A percentile compares a stretch with the other conserved stretches of the same genome.
phyloP scores from a whole-genome alignment of 768 basidiomycete genomes.

The Crucibulum laeve region DNA sequence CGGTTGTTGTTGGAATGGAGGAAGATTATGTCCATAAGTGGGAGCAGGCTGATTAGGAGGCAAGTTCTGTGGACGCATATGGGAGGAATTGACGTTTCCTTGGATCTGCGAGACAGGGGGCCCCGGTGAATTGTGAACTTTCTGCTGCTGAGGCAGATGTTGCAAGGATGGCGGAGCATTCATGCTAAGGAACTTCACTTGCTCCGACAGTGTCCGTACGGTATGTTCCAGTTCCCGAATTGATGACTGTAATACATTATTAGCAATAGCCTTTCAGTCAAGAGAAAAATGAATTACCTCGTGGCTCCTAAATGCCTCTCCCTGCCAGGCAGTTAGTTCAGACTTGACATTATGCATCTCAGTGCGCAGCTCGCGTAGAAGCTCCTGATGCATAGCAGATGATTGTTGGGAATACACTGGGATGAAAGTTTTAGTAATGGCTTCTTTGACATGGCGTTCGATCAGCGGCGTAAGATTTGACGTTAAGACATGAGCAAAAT shows the following conservation, averaged over 20 bases:
- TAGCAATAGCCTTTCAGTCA: conserved; percentile 9
- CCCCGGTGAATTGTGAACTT: conserved; percentile 35
- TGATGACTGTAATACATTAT: conserved; percentile 40
- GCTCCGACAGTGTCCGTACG: conserved; percentile 70
- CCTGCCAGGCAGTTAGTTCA: conserved; percentile 80
- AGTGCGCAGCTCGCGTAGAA: conserved; percentile 66
- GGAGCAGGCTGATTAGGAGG: conserved; percentile 32
- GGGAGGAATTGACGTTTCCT: conserved; percentile 29
- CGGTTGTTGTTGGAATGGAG: conserved; percentile 29
- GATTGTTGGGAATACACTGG: conserved; percentile 75
- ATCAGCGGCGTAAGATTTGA: conserved; percentile 70
- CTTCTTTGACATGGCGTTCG: conserved; percentile 79
- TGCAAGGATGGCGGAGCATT: conserved; percentile 40
- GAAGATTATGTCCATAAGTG: conserved; percentile 32
- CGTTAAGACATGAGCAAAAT: conserved; percentile 73
- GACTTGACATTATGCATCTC: conserved; percentile 78
- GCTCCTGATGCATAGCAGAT: conserved; percentile 74
- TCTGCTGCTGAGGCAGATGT: conserved; percentile 36
- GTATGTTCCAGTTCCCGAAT: conserved; percentile 81
- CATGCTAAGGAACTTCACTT: conserved; percentile 74
- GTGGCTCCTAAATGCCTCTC: conserved; percentile 69
- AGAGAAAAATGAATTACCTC: conserved; percentile 47
- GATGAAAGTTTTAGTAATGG: conserved; percentile 67
- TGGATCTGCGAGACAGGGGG: conserved; percentile 32
- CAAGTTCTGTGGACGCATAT: conserved; percentile 38